Base-by-base conservation (phyloP, 495 filamentous ascomycete species). In the Chaetomium tenue region DNA sequence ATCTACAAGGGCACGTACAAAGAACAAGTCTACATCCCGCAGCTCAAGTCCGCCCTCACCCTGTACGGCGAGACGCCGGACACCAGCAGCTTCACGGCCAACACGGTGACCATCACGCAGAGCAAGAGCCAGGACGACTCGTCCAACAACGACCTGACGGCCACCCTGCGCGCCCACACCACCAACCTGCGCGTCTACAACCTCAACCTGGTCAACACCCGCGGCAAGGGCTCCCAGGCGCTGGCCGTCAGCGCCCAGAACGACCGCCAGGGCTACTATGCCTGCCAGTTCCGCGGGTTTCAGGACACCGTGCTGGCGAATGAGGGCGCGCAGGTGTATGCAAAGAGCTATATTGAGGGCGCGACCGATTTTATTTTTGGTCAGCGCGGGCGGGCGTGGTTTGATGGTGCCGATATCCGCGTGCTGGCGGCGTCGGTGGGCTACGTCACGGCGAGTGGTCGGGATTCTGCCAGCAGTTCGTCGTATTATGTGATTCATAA, bases 301-400 rank as follows among this genome's bases (percentile, higher is more conserved):
- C 86, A 89, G 70, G 87, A 89, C 66, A 89, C 87, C 2, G 57
- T 89, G 28, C 75, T 88, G 5, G 82, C 84, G 15, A 74, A 89
- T 58, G 75, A 71, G n/a, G 87, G 87, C 37, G 68, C 74, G 55
- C 84, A 88, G 64, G 66, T 87, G n/a, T 89, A 83, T 74, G 79
- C 75, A 18, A 73, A 75, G 23, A 81, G 78, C 68, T 74, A 79
- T 54, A 86, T 89, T 65, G 75, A 81, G 63, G 87, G 87, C 15
- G 83, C 83, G 13, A 83, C 83, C 23, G 87, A 89, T 68, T 89
- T 88, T 68, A 84, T 90, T 67, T 90, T 88, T 72, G 88, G 88
- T 8, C 84, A 87, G 72, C 72, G 77, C 26, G 84, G 83, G 13
- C 74, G 73, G 12, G 82, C 81, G 13, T 90, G 87, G 87, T 87